Conservation (phyloP, 2,329 filamentous ascomycete genomes). For the Nemania sp. region DNA sequence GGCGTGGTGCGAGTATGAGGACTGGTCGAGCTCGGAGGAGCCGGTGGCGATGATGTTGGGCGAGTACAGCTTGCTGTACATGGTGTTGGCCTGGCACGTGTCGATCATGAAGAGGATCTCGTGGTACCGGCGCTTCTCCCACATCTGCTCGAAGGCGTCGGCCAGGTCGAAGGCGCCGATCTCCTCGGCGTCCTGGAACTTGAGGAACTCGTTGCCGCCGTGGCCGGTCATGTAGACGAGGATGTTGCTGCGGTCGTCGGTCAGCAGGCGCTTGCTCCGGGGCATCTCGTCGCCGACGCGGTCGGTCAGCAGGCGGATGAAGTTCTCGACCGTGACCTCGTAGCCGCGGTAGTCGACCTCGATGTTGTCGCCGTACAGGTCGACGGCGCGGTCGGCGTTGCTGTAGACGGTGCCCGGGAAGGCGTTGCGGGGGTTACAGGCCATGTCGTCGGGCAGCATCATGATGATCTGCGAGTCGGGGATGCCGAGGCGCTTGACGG, state of each 20-base stretch:
- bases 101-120: slow-evolving; percentile 99
- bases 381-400: slow-evolving; percentile 92
- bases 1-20: slow-evolving; percentile 95
- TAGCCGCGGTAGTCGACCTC: slow-evolving; percentile 98
- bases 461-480: slow-evolving; percentile 99
- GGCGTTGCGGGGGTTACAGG: slow-evolving; percentile 96
- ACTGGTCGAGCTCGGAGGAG: slow-evolving; percentile 94
- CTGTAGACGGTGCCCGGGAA: slow-evolving; percentile 98
- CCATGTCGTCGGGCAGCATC: slow-evolving; percentile 99
- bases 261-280: slow-evolving; percentile 88
- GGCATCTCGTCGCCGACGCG: slow-evolving; percentile 94
- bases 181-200: slow-evolving; percentile 98
- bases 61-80: slow-evolving; percentile 98
- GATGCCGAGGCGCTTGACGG: slow-evolving; percentile 95
- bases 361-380: slow-evolving; percentile 97
- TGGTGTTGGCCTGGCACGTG: slow-evolving; percentile 98
- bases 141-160: slow-evolving; percentile 99
- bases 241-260: slow-evolving; percentile 94
- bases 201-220: slow-evolving; percentile 95
- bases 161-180: slow-evolving; percentile 95
- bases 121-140: slow-evolving; percentile 97
- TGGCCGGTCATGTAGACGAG: slow-evolving; percentile 99
- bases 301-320: slow-evolving; percentile 93
- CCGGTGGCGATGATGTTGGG: slow-evolving; percentile 98
- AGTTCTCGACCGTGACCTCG: slow-evolving; percentile 98